Percentiles rank a stretch among this genome's conserved stretches.
Conservation (phyloP, 345 rosid species). For the Eucalyptus grandis region DNA sequence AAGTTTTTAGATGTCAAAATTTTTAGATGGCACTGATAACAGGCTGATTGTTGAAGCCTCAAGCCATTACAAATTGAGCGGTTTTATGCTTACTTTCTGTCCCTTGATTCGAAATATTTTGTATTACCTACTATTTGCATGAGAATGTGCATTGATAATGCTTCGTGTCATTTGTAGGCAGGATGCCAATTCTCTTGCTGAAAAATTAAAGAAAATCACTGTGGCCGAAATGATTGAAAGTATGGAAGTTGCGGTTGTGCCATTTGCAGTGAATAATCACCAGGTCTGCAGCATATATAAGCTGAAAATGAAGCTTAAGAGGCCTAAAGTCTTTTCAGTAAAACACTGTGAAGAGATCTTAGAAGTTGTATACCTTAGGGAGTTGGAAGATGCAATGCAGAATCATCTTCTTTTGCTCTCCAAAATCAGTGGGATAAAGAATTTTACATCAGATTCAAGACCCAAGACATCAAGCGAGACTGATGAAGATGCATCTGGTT, state of each 20-base stretch:
- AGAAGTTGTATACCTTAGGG: conserved; percentile 43
- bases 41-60: neutral
- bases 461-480: conserved; percentile 26
- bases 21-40: neutral
- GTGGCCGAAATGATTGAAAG: conserved; percentile 70
- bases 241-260: conserved; percentile 54
- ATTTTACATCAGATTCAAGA: conserved; percentile 14
- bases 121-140: neutral
- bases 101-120: neutral
- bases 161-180: conserved; percentile 35
- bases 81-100: neutral
- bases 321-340: conserved; percentile 39
- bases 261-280: conserved; percentile 23
- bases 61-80: neutral
- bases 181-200: conserved; percentile 53
- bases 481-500: conserved; percentile 33
- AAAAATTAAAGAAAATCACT: conserved; percentile 66
- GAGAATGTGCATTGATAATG: neutral
- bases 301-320: conserved; percentile 67
- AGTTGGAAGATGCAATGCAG: conserved; percentile 85
- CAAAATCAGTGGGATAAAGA: conserved; percentile 62
- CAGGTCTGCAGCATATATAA: conserved; percentile 50
- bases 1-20: neutral
- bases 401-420: conserved; percentile 52
- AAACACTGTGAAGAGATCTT: conserved; percentile 63